These are phyloP conservation scores for Tetradesmus obliquus DNA, from an alignment of 139 green algal genomes.

Conservation along the genomic window DNA sequence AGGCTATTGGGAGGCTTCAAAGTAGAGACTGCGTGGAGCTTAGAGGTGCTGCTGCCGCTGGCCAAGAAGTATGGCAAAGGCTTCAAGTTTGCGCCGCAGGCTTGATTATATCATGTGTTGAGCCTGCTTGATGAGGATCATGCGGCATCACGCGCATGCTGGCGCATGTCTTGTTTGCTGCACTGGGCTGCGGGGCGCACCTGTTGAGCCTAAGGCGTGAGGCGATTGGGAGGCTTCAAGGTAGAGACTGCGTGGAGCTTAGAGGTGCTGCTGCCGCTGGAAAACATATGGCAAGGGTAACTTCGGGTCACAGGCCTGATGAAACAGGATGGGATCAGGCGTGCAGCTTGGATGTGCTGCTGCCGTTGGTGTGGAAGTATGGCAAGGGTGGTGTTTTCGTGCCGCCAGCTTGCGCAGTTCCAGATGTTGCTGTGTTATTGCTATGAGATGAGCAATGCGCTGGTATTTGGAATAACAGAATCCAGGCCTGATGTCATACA, in stretches of 20 bases:
- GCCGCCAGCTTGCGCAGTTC: background rate
- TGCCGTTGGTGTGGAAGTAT: constrained; percentile 53
- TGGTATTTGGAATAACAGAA: too few relatives aligned
- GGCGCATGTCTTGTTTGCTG: constrained; percentile 47
- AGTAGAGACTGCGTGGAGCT: constrained; percentile 61
- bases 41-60: constrained; percentile 65
- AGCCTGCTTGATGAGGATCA: background rate
- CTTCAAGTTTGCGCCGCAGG: constrained; percentile 1
- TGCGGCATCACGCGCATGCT: constrained; percentile 45
- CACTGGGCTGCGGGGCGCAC: constrained; percentile 53
- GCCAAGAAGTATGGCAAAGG: constrained; percentile 41
- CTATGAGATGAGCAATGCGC: too few relatives aligned
- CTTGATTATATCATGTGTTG: background rate
- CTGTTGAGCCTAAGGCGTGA: constrained; percentile 53
- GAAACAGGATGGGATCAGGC: constrained; percentile 56
- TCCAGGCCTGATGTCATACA: too few relatives aligned
- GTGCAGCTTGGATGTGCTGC: constrained; percentile 63
- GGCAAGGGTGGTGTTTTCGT: background rate
- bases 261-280: constrained; percentile 62
- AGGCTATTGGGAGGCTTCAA: constrained; percentile 51
- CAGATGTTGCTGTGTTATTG: too few relatives aligned
- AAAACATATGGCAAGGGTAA: constrained; percentile 33
- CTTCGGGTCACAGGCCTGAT: background rate
- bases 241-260: constrained; percentile 64
- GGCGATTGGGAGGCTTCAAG: constrained; percentile 47